phyloP scores from a whole-genome alignment of 2,329 filamentous ascomycete genomes.

The Trichoderma koningii region DNA sequence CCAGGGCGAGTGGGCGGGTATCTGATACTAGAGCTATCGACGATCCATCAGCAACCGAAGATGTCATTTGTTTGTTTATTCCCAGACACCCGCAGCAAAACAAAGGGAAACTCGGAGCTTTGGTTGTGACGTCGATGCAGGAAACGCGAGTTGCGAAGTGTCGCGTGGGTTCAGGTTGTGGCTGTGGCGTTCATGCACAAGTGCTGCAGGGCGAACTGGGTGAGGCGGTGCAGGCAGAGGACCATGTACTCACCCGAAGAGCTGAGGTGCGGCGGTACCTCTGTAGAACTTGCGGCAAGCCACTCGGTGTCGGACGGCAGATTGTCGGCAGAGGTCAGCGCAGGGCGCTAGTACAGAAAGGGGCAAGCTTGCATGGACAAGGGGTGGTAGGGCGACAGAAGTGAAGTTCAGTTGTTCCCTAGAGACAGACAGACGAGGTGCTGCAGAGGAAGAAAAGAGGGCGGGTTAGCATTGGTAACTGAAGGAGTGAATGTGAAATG shows the following conservation, averaged over 20 bases:
- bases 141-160: conserved; percentile 26
- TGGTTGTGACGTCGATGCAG: conserved; percentile 30
- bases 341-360: conserved; percentile 25
- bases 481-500: not conserved
- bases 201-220: conserved; percentile 26
- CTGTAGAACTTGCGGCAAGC: conserved; percentile 26
- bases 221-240: conserved; percentile 26
- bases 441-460: conserved; percentile 13
- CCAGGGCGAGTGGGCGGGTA: not conserved
- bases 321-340: conserved; percentile 21
- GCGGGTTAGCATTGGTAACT: conserved; percentile 19
- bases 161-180: conserved; percentile 27
- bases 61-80: conserved; percentile 2
- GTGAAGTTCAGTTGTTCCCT: not conserved
- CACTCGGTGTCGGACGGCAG: conserved; percentile 15
- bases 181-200: conserved; percentile 32
- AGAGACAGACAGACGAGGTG: not conserved
- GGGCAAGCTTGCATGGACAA: conserved; percentile 24
- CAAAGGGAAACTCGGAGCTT: not conserved
- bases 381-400: conserved; percentile 9
- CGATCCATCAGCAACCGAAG: conserved; percentile 37
- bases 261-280: conserved; percentile 29
- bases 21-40: conserved; percentile 36
- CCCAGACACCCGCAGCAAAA: not conserved
- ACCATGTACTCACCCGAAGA: conserved; percentile 35